Percentiles rank a stretch among this genome's conserved stretches.
Evolutionary conservation across 2,329 filamentous ascomycete genomes (phyloP).

Genomic region (Aspergillus quadricinctus): DNA sequence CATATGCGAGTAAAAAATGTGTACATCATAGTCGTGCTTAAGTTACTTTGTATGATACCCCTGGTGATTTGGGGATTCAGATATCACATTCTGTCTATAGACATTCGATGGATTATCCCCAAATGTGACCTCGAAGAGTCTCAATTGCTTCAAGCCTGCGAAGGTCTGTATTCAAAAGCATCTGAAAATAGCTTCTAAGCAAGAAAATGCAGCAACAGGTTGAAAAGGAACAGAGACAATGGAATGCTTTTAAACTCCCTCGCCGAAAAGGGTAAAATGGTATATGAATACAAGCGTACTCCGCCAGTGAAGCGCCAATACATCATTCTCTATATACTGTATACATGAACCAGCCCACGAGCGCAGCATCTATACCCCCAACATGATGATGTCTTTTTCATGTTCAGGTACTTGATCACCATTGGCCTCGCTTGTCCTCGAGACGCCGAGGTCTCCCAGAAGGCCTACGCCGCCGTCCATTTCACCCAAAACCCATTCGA

Average conservation of each 20-base stretch:
- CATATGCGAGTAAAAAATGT: background rate
- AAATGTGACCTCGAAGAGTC: background rate
- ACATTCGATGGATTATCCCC: background rate
- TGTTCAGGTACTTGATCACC: slow-evolving; percentile 22
- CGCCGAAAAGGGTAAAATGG: background rate
- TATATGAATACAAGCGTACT: slow-evolving; percentile 15
- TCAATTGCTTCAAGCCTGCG: background rate
- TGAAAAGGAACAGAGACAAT: background rate
- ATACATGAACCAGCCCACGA: background rate
- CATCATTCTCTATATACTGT: slow-evolving; percentile 2
- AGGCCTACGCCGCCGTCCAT: slow-evolving; percentile 69
- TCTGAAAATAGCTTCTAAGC: background rate
- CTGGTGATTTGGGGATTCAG: background rate
- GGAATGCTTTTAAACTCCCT: slow-evolving; percentile 12
- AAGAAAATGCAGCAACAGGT: background rate
- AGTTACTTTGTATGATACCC: slow-evolving; percentile 1
- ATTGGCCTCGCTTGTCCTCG: slow-evolving; percentile 14
- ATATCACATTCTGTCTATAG: slow-evolving; percentile 1
- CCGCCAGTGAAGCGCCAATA: slow-evolving; percentile 18
- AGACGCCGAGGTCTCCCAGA: slow-evolving; percentile 26
- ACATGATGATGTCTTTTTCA: slow-evolving; percentile 39
- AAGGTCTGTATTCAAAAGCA: background rate
- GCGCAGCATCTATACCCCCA: slow-evolving; percentile 24
- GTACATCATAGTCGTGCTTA: background rate
- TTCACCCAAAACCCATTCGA: slow-evolving; percentile 88